Conservation (phyloP, 805 yeast genomes). For the Candida railenensis region DNA sequence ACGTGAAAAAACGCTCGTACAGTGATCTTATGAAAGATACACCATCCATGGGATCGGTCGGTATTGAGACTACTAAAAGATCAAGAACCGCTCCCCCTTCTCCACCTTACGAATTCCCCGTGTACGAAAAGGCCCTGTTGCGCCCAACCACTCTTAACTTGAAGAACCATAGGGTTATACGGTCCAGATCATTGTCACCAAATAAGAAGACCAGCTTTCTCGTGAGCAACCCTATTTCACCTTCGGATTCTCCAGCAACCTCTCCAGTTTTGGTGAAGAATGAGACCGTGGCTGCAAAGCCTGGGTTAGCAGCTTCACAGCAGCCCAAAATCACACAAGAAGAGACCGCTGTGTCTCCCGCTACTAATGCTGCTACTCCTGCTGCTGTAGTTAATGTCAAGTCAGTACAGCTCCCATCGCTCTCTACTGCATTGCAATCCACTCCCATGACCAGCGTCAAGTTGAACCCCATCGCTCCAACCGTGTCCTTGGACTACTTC, state of each 20-base stretch:
- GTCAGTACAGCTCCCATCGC: constrained; percentile 29
- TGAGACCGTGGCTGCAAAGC: not conserved
- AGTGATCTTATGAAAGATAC: constrained; percentile 20
- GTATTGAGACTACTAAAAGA: constrained; percentile 25
- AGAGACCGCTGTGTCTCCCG: no score
- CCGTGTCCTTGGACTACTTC: constrained; percentile 42
- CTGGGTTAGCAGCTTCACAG: no score
- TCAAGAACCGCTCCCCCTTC: constrained; percentile 50
- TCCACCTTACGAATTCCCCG: constrained; percentile 24
- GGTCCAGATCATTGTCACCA: constrained; percentile 31
- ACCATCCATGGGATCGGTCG: not conserved
- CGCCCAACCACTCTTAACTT: not conserved
- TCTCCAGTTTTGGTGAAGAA: not conserved
- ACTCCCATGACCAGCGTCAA: constrained; percentile 17
- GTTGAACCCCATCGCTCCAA: constrained; percentile 36
- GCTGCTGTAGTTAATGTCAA: not conserved
- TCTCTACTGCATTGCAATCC: constrained; percentile 28
- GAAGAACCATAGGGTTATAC: constrained; percentile 3
- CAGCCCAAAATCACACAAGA: no score
- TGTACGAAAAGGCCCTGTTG: constrained; percentile 7
- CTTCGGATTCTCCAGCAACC: constrained; percentile 2
- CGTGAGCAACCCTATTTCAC: constrained; percentile 19
- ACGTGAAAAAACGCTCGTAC: constrained; percentile 26
- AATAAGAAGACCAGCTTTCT: constrained; percentile 5
- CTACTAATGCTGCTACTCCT: no score